A percentile compares a stretch with the other conserved stretches of the same genome.
Evolutionary conservation across 2,329 filamentous ascomycete genomes (phyloP).

Genomic region (Paracoccidioides lutzii): DNA sequence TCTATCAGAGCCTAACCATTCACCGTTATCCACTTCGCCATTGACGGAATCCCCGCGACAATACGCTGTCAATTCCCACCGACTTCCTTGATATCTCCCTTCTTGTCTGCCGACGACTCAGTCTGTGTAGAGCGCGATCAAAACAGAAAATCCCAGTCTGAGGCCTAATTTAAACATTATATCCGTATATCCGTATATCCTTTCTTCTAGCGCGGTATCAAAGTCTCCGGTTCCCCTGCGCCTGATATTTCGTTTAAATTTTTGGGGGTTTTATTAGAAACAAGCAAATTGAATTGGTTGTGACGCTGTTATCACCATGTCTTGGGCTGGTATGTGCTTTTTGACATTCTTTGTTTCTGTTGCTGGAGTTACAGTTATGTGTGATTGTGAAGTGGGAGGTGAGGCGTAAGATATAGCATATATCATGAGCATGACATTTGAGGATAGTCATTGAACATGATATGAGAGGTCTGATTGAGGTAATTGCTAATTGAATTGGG

Average conservation of each 20-base stretch:
- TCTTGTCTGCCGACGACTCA: no score
- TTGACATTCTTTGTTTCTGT: not conserved
- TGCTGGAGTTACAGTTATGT: not conserved
- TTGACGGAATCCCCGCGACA: no score
- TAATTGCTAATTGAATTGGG: not conserved
- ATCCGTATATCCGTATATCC: no score
- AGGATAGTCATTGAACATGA: not conserved
- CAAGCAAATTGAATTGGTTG: not conserved
- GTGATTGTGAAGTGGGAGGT: not conserved
- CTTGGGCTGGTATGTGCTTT: slow-evolving; percentile 12
- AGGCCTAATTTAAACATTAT: no score
- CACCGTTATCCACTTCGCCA: no score
- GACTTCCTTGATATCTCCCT: no score
- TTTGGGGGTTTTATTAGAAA: not conserved
- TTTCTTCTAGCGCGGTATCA: no score
- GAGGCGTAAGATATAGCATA: not conserved
- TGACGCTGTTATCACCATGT: slow-evolving; percentile 6
- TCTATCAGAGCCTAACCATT: no score
- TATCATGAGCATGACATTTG: no score
- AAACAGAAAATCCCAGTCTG: no score
- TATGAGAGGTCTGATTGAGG: not conserved
- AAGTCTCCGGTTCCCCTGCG: not conserved
- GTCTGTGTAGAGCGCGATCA: no score
- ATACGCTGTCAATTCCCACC: no score
- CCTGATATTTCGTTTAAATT: not conserved